Evolutionary conservation across 1,284 basidiomycete genomes (phyloP), one percentile per base, ranked within the genome.

Genomic region (Apiotrichum mycotoxinovorans): DNA sequence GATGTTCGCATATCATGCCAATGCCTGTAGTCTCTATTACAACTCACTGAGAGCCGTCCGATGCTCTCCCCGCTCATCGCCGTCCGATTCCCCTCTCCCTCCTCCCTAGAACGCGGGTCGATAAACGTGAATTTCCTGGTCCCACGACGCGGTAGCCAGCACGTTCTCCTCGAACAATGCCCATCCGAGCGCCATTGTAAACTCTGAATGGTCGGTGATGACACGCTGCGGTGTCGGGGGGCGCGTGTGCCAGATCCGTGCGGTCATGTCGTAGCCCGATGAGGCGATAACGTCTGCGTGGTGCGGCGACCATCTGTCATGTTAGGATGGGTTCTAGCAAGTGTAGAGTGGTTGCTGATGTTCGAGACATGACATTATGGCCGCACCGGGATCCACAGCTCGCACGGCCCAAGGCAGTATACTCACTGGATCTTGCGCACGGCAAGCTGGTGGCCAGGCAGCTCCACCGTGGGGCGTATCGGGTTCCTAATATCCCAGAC

Each of bases 101-200:
- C 51, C 10, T 30, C 7, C 38, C 27, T 50, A 52, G 12, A 57
- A 23, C 18, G 46, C 46, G 7, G 61, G 52, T 18, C 53, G 53
- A 72, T 88, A 92, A 56, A 95, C 79, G 76, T 89, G 86, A 50
- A 94, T 77, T 75, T 85, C 84, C 66, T 86, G 84, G 66, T 97
- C 93, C 94, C 93, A 97, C 50, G 88, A 85, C 69, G 88, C 92
- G 63, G 85, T 92, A 22, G 90, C 92, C 52, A 97, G 68, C 18
- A 92, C 70, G 1, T 89, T 89, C 64, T 89, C 85, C 54, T 95
- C 89, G 64, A 88, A 95, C 66, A 83, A 66, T 33, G 79, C 78
- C 95, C 95, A 98, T 22, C 83, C 83, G 62, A 91, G 86, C 0
- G 91, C 92, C 47, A 91, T 89, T 20, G 95, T 91, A 74, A 98